Evolutionary conservation across 1,139 yeast species (phyloP).

Genomic region (Hemisphaericaspora lyxosophila): DNA sequence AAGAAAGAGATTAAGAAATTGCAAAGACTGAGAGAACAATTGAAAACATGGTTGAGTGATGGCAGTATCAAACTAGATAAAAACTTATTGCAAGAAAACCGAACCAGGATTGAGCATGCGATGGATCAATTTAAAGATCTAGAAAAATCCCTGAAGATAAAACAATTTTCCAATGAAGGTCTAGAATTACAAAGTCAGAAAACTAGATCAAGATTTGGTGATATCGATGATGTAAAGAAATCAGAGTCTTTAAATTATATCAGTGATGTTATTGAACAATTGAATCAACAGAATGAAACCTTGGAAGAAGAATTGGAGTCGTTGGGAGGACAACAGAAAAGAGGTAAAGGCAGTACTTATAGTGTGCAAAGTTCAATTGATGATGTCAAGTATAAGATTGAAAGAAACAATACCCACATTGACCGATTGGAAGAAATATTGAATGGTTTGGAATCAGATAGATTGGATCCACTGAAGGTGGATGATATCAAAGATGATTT

Average conservation of each 20-base stretch:
- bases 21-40: slow-evolving; percentile 92
- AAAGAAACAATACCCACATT: slow-evolving; percentile 79
- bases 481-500: slow-evolving; percentile 86
- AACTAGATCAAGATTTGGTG: slow-evolving; percentile 39
- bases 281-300: slow-evolving; percentile 78
- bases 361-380: slow-evolving; percentile 52
- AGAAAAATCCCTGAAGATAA: slow-evolving; percentile 92
- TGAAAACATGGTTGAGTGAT: slow-evolving; percentile 92
- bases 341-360: slow-evolving; percentile 42
- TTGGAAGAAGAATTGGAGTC: slow-evolving; percentile 76
- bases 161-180: slow-evolving; percentile 95
- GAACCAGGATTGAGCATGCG: slow-evolving; percentile 82
- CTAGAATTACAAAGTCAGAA: slow-evolving; percentile 63
- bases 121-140: slow-evolving; percentile 97
- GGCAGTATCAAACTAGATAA: slow-evolving; percentile 91
- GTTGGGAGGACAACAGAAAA: slow-evolving; percentile 42
- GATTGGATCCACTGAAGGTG: slow-evolving; percentile 76
- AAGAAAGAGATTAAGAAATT: slow-evolving; percentile 95
- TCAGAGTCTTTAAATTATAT: slow-evolving; percentile 74
- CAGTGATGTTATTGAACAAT: slow-evolving; percentile 73
- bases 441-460: slow-evolving; percentile 79
- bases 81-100: slow-evolving; percentile 66
- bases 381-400: slow-evolving; percentile 62
- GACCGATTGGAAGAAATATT: slow-evolving; percentile 75
- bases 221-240: slow-evolving; percentile 77